Conservation (phyloP, 2,329 filamentous ascomycete genomes). For the Penicillium vulpinum region DNA sequence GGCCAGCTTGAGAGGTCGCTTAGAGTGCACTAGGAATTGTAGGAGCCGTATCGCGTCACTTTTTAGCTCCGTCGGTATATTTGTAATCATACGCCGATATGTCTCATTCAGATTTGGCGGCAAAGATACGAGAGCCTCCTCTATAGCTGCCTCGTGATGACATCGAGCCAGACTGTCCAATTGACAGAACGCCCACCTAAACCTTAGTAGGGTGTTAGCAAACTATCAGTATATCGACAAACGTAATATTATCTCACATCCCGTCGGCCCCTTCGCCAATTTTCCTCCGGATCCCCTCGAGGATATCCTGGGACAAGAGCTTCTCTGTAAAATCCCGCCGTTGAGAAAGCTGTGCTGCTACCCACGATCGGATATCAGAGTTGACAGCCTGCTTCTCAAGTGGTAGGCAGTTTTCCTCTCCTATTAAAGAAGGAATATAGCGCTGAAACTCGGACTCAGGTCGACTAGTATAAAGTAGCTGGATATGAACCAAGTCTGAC, state of each 20-base stretch:
- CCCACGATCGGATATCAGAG: slow-evolving; percentile 9
- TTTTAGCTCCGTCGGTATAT: slow-evolving; percentile 2
- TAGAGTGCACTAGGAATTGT: slow-evolving; percentile 11
- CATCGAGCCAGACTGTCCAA: background rate
- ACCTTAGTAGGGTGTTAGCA: background rate
- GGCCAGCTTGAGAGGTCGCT: slow-evolving; percentile 5
- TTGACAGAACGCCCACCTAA: slow-evolving; percentile 4
- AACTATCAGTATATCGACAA: background rate
- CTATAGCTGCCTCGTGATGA: background rate
- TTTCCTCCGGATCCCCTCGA: slow-evolving; percentile 8
- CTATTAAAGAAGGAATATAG: slow-evolving; percentile 7
- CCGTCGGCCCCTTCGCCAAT: background rate
- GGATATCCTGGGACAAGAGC: slow-evolving; percentile 12
- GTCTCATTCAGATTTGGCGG: background rate
- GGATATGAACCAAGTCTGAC: background rate
- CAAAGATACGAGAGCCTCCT: background rate
- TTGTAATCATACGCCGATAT: slow-evolving; percentile 3
- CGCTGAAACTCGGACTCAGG: slow-evolving; percentile 7
- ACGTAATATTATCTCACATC: background rate
- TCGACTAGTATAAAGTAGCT: slow-evolving; percentile 4
- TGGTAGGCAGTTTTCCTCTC: slow-evolving; percentile 6
- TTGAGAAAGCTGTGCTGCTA: slow-evolving; percentile 9
- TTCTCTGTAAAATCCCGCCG: slow-evolving; percentile 12
- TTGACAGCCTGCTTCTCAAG: slow-evolving; percentile 7
- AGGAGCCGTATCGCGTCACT: no score